Evolutionary conservation across 2,329 filamentous ascomycete genomes (phyloP), one percentile per base, ranked within the genome.

Genomic region (Nemania sp.): DNA sequence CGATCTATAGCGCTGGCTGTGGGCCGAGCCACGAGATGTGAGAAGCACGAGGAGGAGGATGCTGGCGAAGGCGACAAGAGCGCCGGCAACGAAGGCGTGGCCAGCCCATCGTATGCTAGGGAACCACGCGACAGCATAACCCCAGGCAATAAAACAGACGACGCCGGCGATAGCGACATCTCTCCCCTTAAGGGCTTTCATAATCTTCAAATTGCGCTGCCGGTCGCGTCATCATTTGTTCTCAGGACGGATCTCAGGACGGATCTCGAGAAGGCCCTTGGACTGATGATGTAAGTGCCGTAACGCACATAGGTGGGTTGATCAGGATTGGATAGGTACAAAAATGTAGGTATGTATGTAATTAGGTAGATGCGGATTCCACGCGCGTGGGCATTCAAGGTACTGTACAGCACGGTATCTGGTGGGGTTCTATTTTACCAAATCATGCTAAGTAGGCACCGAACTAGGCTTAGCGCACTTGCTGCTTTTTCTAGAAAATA

Each of bases 61-160:
- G 52, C 78, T 77, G 39, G 81, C 70, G 44, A 79, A 67, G 42
- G 86, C 75, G 59, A 84, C 67, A 59, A 87, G 64, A 60, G 80
- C 75, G 61, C 94, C 93, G 61, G 82, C 74, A 61, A 88, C 76
- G 70, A 97, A 91, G 64, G 92, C 90, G 73, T 96, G 89, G 65
- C 89, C 90, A 36, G 90, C 80, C 81, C 89, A 96, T 71, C 91
- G 90, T 62, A 97, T 77, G 55, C 85, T 76, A 24, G 93, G 91
- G 65, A 91, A 78, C 86, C 89, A 95, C 75, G 89, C 86, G 63
- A 90, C 86, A 56, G 88, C 81, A 71, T 92, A 87, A 59, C 90
- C 89, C 93, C 93, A 97, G 70, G 90, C 87, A 70, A 97, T 78
- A 73, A 96, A 90, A 71, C 79, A 81, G 72, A 80, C 84, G 70